Percentiles rank a stretch among this genome's conserved stretches.
Evolutionary conservation across 1,284 basidiomycete genomes (phyloP).

Genomic region (Leccinum olivaceoglutinosum): DNA sequence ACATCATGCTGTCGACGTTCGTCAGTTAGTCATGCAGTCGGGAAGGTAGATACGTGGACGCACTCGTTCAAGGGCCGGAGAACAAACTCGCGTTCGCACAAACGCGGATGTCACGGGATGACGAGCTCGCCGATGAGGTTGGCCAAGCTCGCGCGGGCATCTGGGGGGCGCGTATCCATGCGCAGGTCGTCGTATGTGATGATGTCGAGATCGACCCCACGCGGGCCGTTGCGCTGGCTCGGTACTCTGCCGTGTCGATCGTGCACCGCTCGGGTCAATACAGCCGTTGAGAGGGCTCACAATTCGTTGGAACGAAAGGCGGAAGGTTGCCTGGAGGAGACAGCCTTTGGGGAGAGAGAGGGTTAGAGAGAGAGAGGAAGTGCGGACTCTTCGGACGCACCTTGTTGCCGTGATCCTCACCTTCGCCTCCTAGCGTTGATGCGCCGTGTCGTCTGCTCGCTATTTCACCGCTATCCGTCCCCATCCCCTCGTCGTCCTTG

Average conservation of each 20-base stretch:
- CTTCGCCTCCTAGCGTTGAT: too few relatives aligned
- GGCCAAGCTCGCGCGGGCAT: conserved; percentile 38
- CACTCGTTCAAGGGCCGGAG: conserved; percentile 77
- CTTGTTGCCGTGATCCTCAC: too few relatives aligned
- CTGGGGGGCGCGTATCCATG: conserved; percentile 52
- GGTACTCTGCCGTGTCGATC: conserved; percentile 62
- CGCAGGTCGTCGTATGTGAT: conserved; percentile 69
- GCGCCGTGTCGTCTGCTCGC: too few relatives aligned
- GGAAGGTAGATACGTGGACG: conserved; percentile 25
- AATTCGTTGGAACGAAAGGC: too few relatives aligned
- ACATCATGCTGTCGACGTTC: conserved; percentile 51
- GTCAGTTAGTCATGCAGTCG: neutral
- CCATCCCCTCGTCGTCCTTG: too few relatives aligned
- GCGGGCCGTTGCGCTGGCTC: conserved; percentile 29
- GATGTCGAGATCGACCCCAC: conserved; percentile 87
- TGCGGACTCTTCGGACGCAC: too few relatives aligned
- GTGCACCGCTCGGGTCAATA: too few relatives aligned
- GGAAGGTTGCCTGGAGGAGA: too few relatives aligned
- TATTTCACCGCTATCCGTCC: too few relatives aligned
- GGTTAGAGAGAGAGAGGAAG: too few relatives aligned
- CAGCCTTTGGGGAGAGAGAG: too few relatives aligned
- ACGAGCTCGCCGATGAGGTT: conserved; percentile 63
- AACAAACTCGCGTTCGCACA: conserved; percentile 84
- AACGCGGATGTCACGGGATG: conserved; percentile 72
- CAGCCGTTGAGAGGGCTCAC: too few relatives aligned